Conservation (phyloP, 2,329 filamentous ascomycete species). For the Colletotrichum sidae region DNA sequence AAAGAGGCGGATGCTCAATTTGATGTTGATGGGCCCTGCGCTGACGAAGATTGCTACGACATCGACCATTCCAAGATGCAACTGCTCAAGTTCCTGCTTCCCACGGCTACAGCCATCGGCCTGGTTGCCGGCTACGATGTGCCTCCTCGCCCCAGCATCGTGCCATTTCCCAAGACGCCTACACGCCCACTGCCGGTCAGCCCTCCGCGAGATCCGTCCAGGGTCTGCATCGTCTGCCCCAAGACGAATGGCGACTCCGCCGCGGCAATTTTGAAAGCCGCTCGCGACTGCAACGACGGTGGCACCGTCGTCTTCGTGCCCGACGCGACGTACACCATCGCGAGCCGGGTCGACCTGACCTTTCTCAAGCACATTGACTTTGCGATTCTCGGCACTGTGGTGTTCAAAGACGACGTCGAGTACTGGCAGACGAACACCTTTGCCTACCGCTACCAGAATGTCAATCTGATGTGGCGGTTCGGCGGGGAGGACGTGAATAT, state of each 20-base stretch:
- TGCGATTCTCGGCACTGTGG: slow-evolving; percentile 65
- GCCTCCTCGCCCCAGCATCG: background rate
- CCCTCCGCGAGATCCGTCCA: background rate
- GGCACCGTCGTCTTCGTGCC: slow-evolving; percentile 69
- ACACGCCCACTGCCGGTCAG: background rate
- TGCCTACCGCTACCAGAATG: slow-evolving; percentile 73
- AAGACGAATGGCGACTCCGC: slow-evolving; percentile 1
- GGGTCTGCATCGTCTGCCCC: slow-evolving; percentile 8
- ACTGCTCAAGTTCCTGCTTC: background rate
- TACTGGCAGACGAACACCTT: slow-evolving; percentile 77
- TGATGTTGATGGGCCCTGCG: too few relatives aligned
- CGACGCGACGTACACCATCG: slow-evolving; percentile 67
- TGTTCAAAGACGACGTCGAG: slow-evolving; percentile 73
- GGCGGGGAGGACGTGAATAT: slow-evolving; percentile 63
- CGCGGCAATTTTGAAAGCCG: slow-evolving; percentile 59
- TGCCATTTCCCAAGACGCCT: slow-evolving; percentile 7
- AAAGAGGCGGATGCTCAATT: too few relatives aligned
- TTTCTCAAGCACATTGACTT: slow-evolving; percentile 73
- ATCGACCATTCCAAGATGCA: background rate
- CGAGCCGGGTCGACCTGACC: slow-evolving; percentile 72
- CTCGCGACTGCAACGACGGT: slow-evolving; percentile 70
- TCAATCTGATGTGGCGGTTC: slow-evolving; percentile 54
- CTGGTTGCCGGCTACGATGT: slow-evolving; percentile 4
- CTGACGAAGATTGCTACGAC: too few relatives aligned
- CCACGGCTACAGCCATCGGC: background rate